These are phyloP conservation scores for Tothia fuscella DNA, from an alignment of 2,329 filamentous ascomycete species.

Conservation along the genomic window DNA sequence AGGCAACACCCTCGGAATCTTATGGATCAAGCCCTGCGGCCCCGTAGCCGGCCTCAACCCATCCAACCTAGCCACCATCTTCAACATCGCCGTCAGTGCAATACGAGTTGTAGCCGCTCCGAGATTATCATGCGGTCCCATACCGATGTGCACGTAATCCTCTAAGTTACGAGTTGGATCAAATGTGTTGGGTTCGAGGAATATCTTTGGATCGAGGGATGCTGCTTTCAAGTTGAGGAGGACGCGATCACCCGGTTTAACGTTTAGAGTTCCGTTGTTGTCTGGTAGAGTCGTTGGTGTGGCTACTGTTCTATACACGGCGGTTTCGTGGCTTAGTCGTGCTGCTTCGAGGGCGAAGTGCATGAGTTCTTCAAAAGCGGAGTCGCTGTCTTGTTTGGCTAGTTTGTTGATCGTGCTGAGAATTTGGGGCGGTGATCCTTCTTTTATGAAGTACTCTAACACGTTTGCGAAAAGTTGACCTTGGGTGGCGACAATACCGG, in stretches of 20 bases:
- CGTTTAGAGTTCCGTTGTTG: conserved; percentile 32
- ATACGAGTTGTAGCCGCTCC: conserved; percentile 49
- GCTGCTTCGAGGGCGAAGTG: conserved; percentile 63
- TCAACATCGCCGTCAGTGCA: conserved; percentile 56
- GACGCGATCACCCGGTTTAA: conserved; percentile 47
- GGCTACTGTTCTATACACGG: conserved; percentile 46
- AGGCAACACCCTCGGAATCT: conserved; percentile 32
- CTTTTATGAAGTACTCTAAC: conserved; percentile 57
- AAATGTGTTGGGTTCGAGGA: conserved; percentile 50
- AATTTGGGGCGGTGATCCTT: neutral
- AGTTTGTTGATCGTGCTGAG: conserved; percentile 43
- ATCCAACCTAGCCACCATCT: conserved; percentile 48
- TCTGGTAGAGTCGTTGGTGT: conserved; percentile 39
- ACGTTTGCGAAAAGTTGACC: conserved; percentile 60
- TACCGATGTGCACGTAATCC: conserved; percentile 52
- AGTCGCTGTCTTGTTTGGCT: conserved; percentile 40
- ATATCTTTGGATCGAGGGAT: conserved; percentile 38
- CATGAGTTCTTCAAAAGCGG: conserved; percentile 51
- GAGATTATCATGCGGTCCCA: conserved; percentile 51
- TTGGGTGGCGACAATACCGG: conserved; percentile 58
- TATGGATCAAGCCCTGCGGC: conserved; percentile 55
- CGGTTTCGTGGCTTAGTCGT: conserved; percentile 52
- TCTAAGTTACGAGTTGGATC: conserved; percentile 51
- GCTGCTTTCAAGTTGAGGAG: conserved; percentile 48
- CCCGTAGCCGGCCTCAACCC: conserved; percentile 51